These are phyloP conservation scores for Stagonosporopsis rhizophila DNA, from an alignment of 2,329 filamentous ascomycete species.

Conservation along the genomic window DNA sequence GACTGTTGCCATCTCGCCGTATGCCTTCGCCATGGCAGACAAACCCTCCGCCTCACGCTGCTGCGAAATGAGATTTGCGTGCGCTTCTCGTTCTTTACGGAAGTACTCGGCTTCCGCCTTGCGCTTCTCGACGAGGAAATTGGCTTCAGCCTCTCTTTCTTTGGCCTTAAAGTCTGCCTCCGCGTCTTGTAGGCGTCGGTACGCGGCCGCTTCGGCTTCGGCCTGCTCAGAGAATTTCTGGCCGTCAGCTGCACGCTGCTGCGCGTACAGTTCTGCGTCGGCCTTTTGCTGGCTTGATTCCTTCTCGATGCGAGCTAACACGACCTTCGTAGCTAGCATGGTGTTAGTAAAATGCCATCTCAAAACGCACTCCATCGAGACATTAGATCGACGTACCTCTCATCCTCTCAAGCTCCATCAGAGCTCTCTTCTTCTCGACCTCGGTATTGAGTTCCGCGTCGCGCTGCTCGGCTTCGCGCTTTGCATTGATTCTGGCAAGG, in stretches of 20 bases:
- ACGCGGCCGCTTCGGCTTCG: slow-evolving; percentile 62
- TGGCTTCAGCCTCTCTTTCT: slow-evolving; percentile 56
- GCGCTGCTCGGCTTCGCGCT: slow-evolving; percentile 73
- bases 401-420: slow-evolving; percentile 74
- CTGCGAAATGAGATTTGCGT: slow-evolving; percentile 65
- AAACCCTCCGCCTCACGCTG: slow-evolving; percentile 81
- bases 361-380: slow-evolving; percentile 38
- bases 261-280: slow-evolving; percentile 63
- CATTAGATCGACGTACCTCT: neutral
- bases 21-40: slow-evolving; percentile 79
- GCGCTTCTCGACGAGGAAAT: slow-evolving; percentile 56
- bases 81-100: slow-evolving; percentile 60
- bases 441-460: slow-evolving; percentile 82
- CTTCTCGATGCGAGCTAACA: slow-evolving; percentile 73
- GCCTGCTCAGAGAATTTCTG: slow-evolving; percentile 67
- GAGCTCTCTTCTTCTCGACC: slow-evolving; percentile 78
- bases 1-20: slow-evolving; percentile 72
- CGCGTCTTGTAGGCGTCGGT: slow-evolving; percentile 49
- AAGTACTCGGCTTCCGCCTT: slow-evolving; percentile 52
- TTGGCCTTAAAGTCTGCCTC: slow-evolving; percentile 53
- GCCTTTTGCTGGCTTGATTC: slow-evolving; percentile 74
- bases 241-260: slow-evolving; percentile 58
- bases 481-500: slow-evolving; percentile 76
- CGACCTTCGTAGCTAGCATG: slow-evolving; percentile 77
- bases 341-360: neutral